Conservation (phyloP, 495 filamentous ascomycete genomes). For the Coniosporium apollinis region DNA sequence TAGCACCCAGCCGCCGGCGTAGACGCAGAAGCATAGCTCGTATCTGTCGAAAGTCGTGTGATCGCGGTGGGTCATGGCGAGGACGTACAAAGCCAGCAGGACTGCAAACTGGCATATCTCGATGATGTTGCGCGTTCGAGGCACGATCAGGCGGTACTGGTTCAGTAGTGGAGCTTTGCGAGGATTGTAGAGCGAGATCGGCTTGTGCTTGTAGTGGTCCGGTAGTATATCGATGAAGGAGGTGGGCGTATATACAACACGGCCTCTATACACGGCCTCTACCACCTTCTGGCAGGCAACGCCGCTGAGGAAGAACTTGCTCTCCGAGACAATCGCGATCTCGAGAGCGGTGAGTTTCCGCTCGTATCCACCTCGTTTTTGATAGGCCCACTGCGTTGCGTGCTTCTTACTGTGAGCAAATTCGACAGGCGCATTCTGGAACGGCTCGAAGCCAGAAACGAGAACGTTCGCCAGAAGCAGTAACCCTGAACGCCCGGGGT, state of each 20-base stretch:
- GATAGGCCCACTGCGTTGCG: conserved; percentile 28
- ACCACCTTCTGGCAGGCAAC: conserved; percentile 55
- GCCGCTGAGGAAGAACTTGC: conserved; percentile 46
- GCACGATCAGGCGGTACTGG: conserved; percentile 58
- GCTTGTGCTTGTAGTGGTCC: conserved; percentile 55
- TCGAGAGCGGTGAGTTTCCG: conserved; percentile 50
- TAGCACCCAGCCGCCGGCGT: conserved; percentile 52
- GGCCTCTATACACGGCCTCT: conserved; percentile 49
- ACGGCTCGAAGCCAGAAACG: conserved; percentile 55
- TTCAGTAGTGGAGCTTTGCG: conserved; percentile 47
- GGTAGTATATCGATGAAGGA: conserved; percentile 55
- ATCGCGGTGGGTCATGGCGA: conserved; percentile 44
- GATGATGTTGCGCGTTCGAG: conserved; percentile 47
- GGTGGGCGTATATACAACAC: conserved; percentile 52
- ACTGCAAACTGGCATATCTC: conserved; percentile 51
- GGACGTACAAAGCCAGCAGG: conserved; percentile 43
- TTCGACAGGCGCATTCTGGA: conserved; percentile 46
- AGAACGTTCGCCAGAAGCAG: conserved; percentile 54
- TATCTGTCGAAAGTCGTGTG: conserved; percentile 28
- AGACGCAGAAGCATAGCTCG: conserved; percentile 46
- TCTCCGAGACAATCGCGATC: conserved; percentile 53
- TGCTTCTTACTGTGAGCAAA: conserved; percentile 32
- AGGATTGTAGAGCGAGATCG: conserved; percentile 54
- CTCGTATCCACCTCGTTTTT: conserved; percentile 33
- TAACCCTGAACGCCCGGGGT: conserved; percentile 40